Percentiles rank a stretch among this genome's conserved stretches.
phyloP scores from a whole-genome alignment of 2,329 filamentous ascomycete species.

The Chalaropsis ovoidea region DNA sequence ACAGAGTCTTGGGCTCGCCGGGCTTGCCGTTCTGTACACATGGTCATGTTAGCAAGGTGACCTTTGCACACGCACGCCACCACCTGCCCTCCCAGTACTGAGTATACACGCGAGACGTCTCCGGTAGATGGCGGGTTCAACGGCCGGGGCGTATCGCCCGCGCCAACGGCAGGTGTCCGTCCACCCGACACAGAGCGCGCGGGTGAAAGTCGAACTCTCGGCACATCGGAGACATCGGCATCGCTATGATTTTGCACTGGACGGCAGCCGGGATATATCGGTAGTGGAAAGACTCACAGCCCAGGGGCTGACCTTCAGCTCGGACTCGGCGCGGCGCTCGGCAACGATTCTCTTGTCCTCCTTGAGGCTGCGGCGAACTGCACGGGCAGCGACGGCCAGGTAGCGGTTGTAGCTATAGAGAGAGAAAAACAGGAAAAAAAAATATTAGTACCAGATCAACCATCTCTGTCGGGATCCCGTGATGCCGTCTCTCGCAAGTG shows the following conservation, averaged over 20 bases:
- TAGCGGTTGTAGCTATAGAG: conserved; percentile 93
- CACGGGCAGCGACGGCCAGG: conserved; percentile 86
- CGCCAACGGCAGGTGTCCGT: too few relatives aligned
- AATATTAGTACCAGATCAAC: background rate
- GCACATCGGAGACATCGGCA: background rate
- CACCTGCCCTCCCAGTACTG: background rate
- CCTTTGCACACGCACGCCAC: background rate
- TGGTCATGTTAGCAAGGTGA: conserved; percentile 26
- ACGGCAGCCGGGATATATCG: background rate
- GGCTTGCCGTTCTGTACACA: conserved; percentile 71
- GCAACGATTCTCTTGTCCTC: conserved; percentile 80
- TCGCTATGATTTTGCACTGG: background rate
- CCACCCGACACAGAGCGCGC: background rate
- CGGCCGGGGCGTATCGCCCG: too few relatives aligned
- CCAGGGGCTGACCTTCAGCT: conserved; percentile 90
- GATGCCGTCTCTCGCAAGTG: conserved; percentile 1
- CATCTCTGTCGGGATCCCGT: background rate
- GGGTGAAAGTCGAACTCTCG: conserved; percentile 31
- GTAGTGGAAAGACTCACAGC: conserved; percentile 50
- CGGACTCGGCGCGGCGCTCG: conserved; percentile 82
- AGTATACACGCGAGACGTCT: too few relatives aligned
- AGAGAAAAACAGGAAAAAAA: background rate
- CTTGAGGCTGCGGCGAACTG: conserved; percentile 93
- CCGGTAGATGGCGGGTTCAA: too few relatives aligned
- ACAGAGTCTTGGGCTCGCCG: conserved; percentile 63